A percentile compares a stretch with the other conserved stretches of the same genome.
These are phyloP conservation scores for Suillus subluteus DNA, from an alignment of 768 basidiomycete genomes.

Conservation along the genomic window DNA sequence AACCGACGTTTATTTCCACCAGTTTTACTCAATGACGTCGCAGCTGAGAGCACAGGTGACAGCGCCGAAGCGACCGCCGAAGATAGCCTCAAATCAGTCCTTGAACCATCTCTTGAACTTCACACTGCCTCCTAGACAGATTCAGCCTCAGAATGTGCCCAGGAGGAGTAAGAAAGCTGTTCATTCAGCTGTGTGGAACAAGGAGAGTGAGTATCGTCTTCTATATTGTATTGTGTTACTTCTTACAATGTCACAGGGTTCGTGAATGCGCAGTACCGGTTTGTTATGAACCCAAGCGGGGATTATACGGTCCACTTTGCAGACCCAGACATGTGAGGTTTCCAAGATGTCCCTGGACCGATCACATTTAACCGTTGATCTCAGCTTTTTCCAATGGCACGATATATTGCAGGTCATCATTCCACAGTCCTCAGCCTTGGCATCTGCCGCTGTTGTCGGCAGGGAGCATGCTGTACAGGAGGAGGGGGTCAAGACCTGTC, in stretches of 20 bases:
- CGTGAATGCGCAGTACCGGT: slow-evolving; percentile 95
- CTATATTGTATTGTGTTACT: slow-evolving; percentile 19
- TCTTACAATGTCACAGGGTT: slow-evolving; percentile 59
- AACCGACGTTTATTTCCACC: slow-evolving; percentile 17
- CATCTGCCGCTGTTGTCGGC: slow-evolving; percentile 57
- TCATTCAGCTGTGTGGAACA: slow-evolving; percentile 75
- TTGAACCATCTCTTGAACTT: slow-evolving; percentile 92
- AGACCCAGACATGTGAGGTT: slow-evolving; percentile 91
- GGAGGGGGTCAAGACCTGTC: slow-evolving; percentile 78
- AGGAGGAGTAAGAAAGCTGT: slow-evolving; percentile 77
- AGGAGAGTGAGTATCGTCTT: slow-evolving; percentile 77
- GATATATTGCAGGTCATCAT: slow-evolving; percentile 95
- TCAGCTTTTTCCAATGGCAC: slow-evolving; percentile 93
- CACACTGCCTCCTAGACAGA: slow-evolving; percentile 85
- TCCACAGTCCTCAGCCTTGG: slow-evolving; percentile 77
- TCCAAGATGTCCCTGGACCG: slow-evolving; percentile 12
- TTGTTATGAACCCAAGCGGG: slow-evolving; percentile 92
- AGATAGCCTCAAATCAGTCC: slow-evolving; percentile 70
- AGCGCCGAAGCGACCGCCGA: slow-evolving; percentile 61
- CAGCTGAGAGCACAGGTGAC: slow-evolving; percentile 32
- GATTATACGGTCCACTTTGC: slow-evolving; percentile 95
- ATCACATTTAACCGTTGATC: slow-evolving; percentile 4
- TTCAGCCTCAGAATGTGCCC: slow-evolving; percentile 60
- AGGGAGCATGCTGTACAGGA: slow-evolving; percentile 46
- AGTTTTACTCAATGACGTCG: slow-evolving; percentile 28